phyloP scores from a whole-genome alignment of 2,329 filamentous ascomycete genomes.

The Harringtonia aguacate region DNA sequence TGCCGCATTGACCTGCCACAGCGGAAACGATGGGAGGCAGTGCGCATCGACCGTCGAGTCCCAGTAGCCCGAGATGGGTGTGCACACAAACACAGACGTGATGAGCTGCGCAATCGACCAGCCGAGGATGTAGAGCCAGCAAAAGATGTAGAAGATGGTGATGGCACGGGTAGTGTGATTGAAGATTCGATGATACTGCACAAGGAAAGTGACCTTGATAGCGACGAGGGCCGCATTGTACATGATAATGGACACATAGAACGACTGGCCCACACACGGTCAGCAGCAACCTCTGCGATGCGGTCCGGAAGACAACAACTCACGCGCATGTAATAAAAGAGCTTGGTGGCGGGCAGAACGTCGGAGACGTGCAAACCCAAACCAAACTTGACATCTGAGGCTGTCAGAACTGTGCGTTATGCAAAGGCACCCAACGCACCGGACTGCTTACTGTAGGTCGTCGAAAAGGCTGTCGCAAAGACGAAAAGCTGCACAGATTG shows the following conservation, averaged over 20 bases:
- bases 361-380: slow-evolving; percentile 6
- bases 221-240: slow-evolving; percentile 24
- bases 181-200: slow-evolving; percentile 26
- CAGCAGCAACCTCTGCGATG: no score
- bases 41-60: slow-evolving; percentile 12
- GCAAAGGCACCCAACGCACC: not conserved
- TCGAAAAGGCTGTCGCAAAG: not conserved
- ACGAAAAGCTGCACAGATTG: not conserved
- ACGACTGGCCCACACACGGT: slow-evolving; percentile 14
- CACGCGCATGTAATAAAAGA: slow-evolving; percentile 1
- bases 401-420: not conserved
- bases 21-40: slow-evolving; percentile 22
- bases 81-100: slow-evolving; percentile 23
- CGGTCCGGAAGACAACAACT: not conserved
- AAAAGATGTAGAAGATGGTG: slow-evolving; percentile 16
- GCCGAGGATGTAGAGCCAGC: slow-evolving; percentile 19
- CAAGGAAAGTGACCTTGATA: slow-evolving; percentile 25
- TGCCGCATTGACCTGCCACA: slow-evolving; percentile 25
- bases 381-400: slow-evolving; percentile 2
- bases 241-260: slow-evolving; percentile 25
- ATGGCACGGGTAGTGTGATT: slow-evolving; percentile 17
- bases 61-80: slow-evolving; percentile 25
- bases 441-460: not conserved
- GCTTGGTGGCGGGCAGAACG: not conserved
- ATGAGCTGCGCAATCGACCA: slow-evolving; percentile 26